Percentiles rank a stretch among this genome's conserved stretches.
Evolutionary conservation across 2,329 filamentous ascomycete species (phyloP).

Genomic region (Ceratocystis papillata): DNA sequence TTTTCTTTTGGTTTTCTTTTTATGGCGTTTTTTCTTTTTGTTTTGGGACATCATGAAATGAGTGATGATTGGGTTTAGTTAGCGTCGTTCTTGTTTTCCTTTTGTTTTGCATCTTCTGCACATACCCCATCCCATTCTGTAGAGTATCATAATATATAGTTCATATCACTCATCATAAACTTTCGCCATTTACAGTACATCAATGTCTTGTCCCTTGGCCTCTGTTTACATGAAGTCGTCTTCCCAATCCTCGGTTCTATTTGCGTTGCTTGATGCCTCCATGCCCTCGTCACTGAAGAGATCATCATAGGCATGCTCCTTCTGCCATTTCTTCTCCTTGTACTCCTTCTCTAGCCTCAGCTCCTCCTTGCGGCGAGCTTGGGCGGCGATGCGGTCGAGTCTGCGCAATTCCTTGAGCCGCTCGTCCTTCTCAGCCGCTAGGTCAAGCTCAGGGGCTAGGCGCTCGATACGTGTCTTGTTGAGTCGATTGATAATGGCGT

Average conservation of each 20-base stretch:
- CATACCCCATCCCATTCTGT: conserved; percentile 4
- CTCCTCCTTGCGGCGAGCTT: conserved; percentile 64
- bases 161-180: background rate
- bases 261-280: conserved; percentile 70
- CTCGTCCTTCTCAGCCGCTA: conserved; percentile 72
- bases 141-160: conserved; percentile 2
- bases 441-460: conserved; percentile 52
- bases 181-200: background rate
- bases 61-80: background rate
- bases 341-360: conserved; percentile 62
- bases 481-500: conserved; percentile 87
- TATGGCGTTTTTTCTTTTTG: conserved; percentile 1
- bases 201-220: background rate
- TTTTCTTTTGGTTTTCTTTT: conserved; percentile 11
- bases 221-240: conserved; percentile 82
- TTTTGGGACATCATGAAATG: background rate
- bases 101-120: background rate
- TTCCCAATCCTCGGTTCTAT: conserved; percentile 63
- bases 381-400: conserved; percentile 53
- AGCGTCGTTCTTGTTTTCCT: conserved; percentile 1
- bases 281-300: conserved; percentile 76
- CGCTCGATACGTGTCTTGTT: conserved; percentile 93
- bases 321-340: conserved; percentile 83
- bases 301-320: conserved; percentile 96
- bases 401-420: conserved; percentile 59